Percentiles rank a stretch among this genome's conserved stretches.
These are phyloP conservation scores for Dinochytrium kinnereticum DNA, from an alignment of 371 early-diverging fungal genomes.

Conservation along the genomic window DNA sequence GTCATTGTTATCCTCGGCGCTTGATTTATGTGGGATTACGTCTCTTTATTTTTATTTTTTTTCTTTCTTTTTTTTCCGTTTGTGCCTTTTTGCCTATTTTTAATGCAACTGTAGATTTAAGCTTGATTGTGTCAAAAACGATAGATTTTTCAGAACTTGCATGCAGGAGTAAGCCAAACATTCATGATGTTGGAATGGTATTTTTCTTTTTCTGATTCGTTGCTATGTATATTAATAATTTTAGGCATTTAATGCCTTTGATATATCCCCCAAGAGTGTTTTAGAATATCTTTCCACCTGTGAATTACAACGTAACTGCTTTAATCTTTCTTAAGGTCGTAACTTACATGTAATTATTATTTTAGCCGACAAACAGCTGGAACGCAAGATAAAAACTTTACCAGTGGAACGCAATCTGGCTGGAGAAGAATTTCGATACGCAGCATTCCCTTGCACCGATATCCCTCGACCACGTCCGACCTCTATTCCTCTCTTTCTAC, in stretches of 20 bases:
- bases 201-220: background rate
- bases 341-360: background rate
- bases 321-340: background rate
- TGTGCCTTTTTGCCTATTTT: too few species aligned
- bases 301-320: background rate
- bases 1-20: background rate
- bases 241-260: conserved; percentile 5
- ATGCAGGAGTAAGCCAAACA: conserved; percentile 9
- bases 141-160: conserved; percentile 5
- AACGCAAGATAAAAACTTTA: background rate
- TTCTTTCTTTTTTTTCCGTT: too few species aligned
- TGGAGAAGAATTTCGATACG: background rate
- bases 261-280: conserved; percentile 9
- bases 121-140: background rate
- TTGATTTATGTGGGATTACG: conserved; percentile 11
- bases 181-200: conserved; percentile 18
- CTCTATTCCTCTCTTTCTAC: conserved; percentile 20
- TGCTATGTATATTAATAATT: background rate
- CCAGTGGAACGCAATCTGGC: background rate
- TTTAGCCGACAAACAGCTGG: background rate
- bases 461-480: conserved; percentile 8
- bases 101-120: too few species aligned
- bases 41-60: too few species aligned
- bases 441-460: conserved; percentile 11
- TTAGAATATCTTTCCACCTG: background rate